Evolutionary conservation across 371 early-diverging fungal genomes (phyloP), one percentile per base, ranked within the genome.

Genomic region (Apophysomyces ossiformis): DNA sequence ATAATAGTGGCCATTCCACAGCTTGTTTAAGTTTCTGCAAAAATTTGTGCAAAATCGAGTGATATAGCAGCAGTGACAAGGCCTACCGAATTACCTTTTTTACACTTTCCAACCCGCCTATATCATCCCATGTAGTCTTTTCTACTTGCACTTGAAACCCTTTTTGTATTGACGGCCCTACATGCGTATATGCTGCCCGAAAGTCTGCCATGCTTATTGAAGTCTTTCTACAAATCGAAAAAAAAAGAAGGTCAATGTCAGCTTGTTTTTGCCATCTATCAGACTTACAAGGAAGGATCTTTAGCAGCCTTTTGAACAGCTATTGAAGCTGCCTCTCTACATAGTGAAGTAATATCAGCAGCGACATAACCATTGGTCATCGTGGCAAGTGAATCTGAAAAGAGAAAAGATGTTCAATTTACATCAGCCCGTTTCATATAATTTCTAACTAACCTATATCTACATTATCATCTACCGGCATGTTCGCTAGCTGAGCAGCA

Each of bases 321-420:
- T 63, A 64, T 39, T 73, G 87, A 79, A 5, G 94, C 92, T 16
- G 96, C 96, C 73, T 98, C 98, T 26, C 95, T 86, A 61, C 95
- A 92, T 4, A 98, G 67, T 0, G 98, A 89, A 0, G 92, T 88
- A 50, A 99, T 84, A 83, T 99, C 99, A 0, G 99, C 97, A 16
- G 98, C 99, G 1, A 98, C 99, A 81, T 92, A 99, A 0, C 99
- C 99, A 75, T 94, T 96, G 0, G 96, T 97, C 72, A 87, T 80
- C 36, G 85, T 79, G 0, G 99, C 95, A 35, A 99, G 73, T 16
- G 73, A 71, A 12, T 71, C 82, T 63, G 84, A n/a, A 39, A 68
- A 50, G 32, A 3, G 32, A 2, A 26, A 26, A 26, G 32, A 26
- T 26, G 32, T 26, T 26, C 32, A 26, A 26, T 26, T 26, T 26